Base-by-base conservation (phyloP, 2,329 filamentous ascomycete genomes). In the Aspergillus pseudotamarii region DNA sequence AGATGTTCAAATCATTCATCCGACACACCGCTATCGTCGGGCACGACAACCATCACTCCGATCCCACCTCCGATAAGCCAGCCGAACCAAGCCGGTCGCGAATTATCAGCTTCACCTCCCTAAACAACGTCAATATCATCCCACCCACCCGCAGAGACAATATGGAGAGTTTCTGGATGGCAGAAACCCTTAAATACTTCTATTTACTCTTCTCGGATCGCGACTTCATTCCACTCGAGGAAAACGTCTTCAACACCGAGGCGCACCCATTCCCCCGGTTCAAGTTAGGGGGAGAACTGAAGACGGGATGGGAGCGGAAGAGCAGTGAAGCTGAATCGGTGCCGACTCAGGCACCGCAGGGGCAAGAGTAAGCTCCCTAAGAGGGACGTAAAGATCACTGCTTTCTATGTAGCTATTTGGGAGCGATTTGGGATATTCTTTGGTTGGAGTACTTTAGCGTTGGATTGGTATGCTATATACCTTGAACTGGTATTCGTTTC, bases 101-200 rank as follows among this genome's bases (percentile, higher is more conserved):
- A 28, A 75, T 80, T 45, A 72, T 75, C 48, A 93, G 93, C 0
- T 98, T 96, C 75, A 93, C 92, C 1, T 94, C 91, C 68, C 83
- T 98, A 65, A 84, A 84, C 21, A 88, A 96, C 74, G 94, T 93
- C 30, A 89, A 90, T 68, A 79, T 80, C 6, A 79, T 95, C 11
- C 93, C 94, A 23, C 88, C 93, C 0, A 77, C 82, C 16, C 81
- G 83, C 53, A 85, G 88, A 64, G 94, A 99, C 78, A 98, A 98
- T 71, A 97, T 99, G 94, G 95, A 99, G 81, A 96, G 93, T 75
- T 98, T 98, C 81, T 99, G 95, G 95, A 86, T 99, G 83, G 94
- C 95, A 54, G 95, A 99, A 81, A 99, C 95, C 26, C 83, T 99
- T 51, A 99, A 99, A 80, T 99, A 99, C 77, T 91, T 99, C 76